Evolutionary conservation across 306 rosid species (phyloP), one percentile per base, ranked within the genome.

Genomic region (Trichosanthes truncata): DNA sequence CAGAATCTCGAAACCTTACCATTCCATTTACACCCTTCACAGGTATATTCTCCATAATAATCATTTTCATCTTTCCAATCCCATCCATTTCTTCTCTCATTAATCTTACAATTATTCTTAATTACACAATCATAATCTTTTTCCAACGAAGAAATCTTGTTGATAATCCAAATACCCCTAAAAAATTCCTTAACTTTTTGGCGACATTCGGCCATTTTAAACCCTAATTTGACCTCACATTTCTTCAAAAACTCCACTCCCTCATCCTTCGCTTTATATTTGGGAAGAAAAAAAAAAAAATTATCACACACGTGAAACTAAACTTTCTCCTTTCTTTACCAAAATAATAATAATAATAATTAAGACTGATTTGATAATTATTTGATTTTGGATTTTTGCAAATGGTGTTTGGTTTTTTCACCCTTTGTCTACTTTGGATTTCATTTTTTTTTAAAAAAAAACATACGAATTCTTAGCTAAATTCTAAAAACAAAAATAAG

Each of bases 151-250:
- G 65, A 49, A 25, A 36, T 56, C 6, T 57, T 75, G 12, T 82
- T 82, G 5, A 60, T 63, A 4, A 85, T 10, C 90, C 90, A 87
- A 87, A 83, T 52, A 38, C 49, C 71, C 41, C 72, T 3, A 6
- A 87, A 7, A 76, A 83, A 83, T 13, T 17, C 21, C 15, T 45
- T 66, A 0, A 87, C 82, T 48, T 82, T 85, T 61, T 61, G 60
- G 21, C 90, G 81, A 59, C 86, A 85, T 29, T 76, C 66, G 0
- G 14, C 1, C 29, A 76, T 1, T 13, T 21, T 36, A 23, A 20
- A 0, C 20, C 66, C 35, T 25, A 68, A 77, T 9, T 1, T n/a
- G 1, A 51, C 1, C 31, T 80, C 81, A 4, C 81, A 81, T 0
- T 2, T 53, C 25, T 31, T 87, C 79, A 89, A 78, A 2, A 21